Percentiles rank a stretch among this genome's conserved stretches.
phyloP scores from a whole-genome alignment of 2,329 filamentous ascomycete species.

The Claviceps capensis region DNA sequence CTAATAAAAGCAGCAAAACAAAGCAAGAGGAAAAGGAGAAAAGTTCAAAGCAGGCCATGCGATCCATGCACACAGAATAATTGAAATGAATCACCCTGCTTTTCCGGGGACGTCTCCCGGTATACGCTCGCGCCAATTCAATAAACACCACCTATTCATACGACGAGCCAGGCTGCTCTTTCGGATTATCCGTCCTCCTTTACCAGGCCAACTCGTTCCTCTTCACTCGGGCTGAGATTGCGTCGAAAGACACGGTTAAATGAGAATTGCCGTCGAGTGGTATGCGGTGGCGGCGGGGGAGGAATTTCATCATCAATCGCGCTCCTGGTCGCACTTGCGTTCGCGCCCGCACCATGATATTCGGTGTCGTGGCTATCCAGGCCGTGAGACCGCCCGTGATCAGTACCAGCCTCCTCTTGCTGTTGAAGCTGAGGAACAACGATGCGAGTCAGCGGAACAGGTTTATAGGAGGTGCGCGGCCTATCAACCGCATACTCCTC shows the following conservation, averaged over 20 bases:
- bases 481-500: slow-evolving; percentile 27
- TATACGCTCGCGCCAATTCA: not conserved
- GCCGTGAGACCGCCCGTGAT: slow-evolving; percentile 25
- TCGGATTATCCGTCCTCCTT: slow-evolving; percentile 32
- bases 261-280: slow-evolving; percentile 68
- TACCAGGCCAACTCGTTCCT: slow-evolving; percentile 73
- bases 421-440: slow-evolving; percentile 33
- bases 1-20: not conserved
- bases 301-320: slow-evolving; percentile 19
- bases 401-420: slow-evolving; percentile 27
- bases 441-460: slow-evolving; percentile 50
- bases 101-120: not conserved
- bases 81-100: no score
- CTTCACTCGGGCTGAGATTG: slow-evolving; percentile 50
- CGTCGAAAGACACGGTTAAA: slow-evolving; percentile 70
- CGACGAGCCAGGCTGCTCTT: not conserved
- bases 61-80: no score
- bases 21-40: not conserved
- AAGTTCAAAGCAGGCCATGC: not conserved
- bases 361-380: slow-evolving; percentile 32
- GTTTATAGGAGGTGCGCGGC: slow-evolving; percentile 42
- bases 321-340: slow-evolving; percentile 20
- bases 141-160: not conserved
- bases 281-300: slow-evolving; percentile 43
- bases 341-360: slow-evolving; percentile 33